Percentiles rank a stretch among this genome's conserved stretches.
Evolutionary conservation across 2,329 filamentous ascomycete genomes (phyloP).

Genomic region (Camillea tinctor): DNA sequence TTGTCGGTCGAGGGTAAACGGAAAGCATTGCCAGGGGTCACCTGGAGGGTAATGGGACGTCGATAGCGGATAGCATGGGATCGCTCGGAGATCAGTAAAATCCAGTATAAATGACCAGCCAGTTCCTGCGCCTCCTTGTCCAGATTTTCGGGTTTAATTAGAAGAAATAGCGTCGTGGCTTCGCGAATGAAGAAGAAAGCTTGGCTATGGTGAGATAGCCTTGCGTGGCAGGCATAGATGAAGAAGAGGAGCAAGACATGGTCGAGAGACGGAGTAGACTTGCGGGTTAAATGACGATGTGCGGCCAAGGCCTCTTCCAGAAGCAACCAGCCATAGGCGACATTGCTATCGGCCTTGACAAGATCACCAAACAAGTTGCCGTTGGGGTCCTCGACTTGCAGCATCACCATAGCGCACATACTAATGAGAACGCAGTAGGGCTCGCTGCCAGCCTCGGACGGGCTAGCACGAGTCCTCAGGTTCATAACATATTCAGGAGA

Average conservation of each 20-base stretch:
- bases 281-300: slow-evolving; percentile 34
- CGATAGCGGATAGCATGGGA: slow-evolving; percentile 46
- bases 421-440: slow-evolving; percentile 38
- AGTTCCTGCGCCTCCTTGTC: slow-evolving; percentile 24
- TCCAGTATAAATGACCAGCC: slow-evolving; percentile 43
- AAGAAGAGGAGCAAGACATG: slow-evolving; percentile 43
- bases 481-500: slow-evolving; percentile 37
- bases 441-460: slow-evolving; percentile 32
- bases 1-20: slow-evolving; percentile 24
- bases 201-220: slow-evolving; percentile 42
- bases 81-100: slow-evolving; percentile 42
- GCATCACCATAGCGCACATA: slow-evolving; percentile 41
- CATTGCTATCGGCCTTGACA: slow-evolving; percentile 35
- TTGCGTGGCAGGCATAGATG: slow-evolving; percentile 44
- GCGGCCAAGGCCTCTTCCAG: slow-evolving; percentile 37
- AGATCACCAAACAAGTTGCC: slow-evolving; percentile 33
- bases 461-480: slow-evolving; percentile 24
- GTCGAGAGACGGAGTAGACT: slow-evolving; percentile 38
- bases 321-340: slow-evolving; percentile 37
- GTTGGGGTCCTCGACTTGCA: slow-evolving; percentile 40
- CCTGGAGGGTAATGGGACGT: slow-evolving; percentile 42
- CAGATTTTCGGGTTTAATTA: slow-evolving; percentile 33
- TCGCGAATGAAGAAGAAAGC: slow-evolving; percentile 46
- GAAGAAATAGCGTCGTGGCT: slow-evolving; percentile 40
- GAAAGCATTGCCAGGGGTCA: slow-evolving; percentile 36